Evolutionary conservation across 1,284 basidiomycete species (phyloP).

Genomic region (Leccinum pachyderme): DNA sequence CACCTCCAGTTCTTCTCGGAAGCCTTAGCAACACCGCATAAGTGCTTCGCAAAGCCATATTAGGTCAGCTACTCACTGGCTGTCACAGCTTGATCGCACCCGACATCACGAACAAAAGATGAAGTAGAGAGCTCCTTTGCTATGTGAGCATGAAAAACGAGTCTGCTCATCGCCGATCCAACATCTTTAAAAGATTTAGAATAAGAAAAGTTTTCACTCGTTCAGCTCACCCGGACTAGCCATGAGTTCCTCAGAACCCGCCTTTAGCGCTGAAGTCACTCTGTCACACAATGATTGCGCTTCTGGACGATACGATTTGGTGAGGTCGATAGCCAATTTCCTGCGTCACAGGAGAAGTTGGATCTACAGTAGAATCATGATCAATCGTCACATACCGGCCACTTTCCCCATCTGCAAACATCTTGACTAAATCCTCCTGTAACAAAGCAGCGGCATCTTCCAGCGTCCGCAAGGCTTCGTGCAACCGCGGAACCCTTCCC

Average conservation of each 20-base stretch:
- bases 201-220: not conserved
- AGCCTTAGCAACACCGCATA: not conserved
- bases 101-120: constrained; percentile 40
- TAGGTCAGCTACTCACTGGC: constrained; percentile 36
- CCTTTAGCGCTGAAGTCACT: constrained; percentile 40
- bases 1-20: constrained; percentile 29
- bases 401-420: constrained; percentile 38
- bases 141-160: constrained; percentile 44
- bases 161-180: constrained; percentile 25
- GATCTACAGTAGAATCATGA: not conserved
- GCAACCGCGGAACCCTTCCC: constrained; percentile 57
- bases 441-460: constrained; percentile 46
- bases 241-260: constrained; percentile 32
- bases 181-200: constrained; percentile 22
- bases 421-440: constrained; percentile 52
- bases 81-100: constrained; percentile 38
- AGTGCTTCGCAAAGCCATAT: constrained; percentile 3
- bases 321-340: constrained; percentile 36
- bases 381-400: constrained; percentile 19
- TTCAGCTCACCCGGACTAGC: constrained; percentile 35
- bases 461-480: constrained; percentile 48
- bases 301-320: constrained; percentile 44
- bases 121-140: constrained; percentile 42
- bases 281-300: constrained; percentile 45
- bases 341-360: constrained; percentile 34